Percentiles rank a stretch among this genome's conserved stretches.
Evolutionary conservation across 805 yeast species (phyloP).

Genomic region (Yamadazyma tumulicola): DNA sequence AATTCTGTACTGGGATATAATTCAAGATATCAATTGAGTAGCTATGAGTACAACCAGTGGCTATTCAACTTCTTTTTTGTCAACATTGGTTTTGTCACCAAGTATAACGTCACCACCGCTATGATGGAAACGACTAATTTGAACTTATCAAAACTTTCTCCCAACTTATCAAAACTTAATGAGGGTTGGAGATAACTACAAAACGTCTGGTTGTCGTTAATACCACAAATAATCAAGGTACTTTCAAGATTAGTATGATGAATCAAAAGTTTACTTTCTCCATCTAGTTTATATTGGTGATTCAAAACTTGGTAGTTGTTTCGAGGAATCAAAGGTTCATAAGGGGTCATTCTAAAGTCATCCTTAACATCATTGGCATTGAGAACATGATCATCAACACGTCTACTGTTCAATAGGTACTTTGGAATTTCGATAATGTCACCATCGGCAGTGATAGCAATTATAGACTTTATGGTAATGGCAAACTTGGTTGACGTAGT

Average conservation of each 20-base stretch:
- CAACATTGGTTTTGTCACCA: slow-evolving; percentile 57
- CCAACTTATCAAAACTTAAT: slow-evolving; percentile 73
- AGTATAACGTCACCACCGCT: slow-evolving; percentile 44
- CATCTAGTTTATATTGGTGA: slow-evolving; percentile 32
- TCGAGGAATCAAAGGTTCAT: slow-evolving; percentile 57
- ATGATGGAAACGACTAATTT: slow-evolving; percentile 61
- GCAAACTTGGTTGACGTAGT: slow-evolving; percentile 38
- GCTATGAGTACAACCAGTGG: slow-evolving; percentile 42
- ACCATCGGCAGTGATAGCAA: slow-evolving; percentile 58
- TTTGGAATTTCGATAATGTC: slow-evolving; percentile 72
- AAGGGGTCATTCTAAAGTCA: slow-evolving; percentile 60
- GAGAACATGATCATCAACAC: slow-evolving; percentile 55
- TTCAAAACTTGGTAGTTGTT: slow-evolving; percentile 33
- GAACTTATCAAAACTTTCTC: slow-evolving; percentile 60
- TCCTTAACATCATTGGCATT: slow-evolving; percentile 47
- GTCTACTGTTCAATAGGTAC: slow-evolving; percentile 60
- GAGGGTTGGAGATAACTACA: slow-evolving; percentile 81
- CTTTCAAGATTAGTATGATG: slow-evolving; percentile 70
- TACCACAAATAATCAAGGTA: slow-evolving; percentile 65
- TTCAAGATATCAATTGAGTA: neutral
- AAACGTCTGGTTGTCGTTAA: slow-evolving; percentile 62
- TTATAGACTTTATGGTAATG: slow-evolving; percentile 47
- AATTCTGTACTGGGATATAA: too few species aligned
- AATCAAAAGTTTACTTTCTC: slow-evolving; percentile 23
- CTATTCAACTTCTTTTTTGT: slow-evolving; percentile 48